Evolutionary conservation across 495 filamentous ascomycete genomes (phyloP), one percentile per base, ranked within the genome.

Genomic region (Aspergillus haitiensis): DNA sequence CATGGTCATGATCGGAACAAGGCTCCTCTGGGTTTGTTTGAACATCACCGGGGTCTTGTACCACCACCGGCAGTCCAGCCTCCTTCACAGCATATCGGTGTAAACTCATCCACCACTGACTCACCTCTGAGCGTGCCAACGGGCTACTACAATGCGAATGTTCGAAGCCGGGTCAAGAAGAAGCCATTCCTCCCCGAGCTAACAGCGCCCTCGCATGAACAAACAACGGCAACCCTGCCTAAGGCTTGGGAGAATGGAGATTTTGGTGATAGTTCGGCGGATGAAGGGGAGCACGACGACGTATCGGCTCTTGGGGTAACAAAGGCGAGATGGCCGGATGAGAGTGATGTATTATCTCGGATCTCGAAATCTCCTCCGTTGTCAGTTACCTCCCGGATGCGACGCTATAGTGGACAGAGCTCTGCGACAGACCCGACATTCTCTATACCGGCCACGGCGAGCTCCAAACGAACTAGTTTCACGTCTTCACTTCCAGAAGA

Each of bases 331-430:
- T 50, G 67, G 66, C 58, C 27, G 9, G 51, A 68, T 3, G 61
- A 67, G 9, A 37, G 57, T 11, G 67, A 70, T 36, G 46, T 59
- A 34, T 67, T 72, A 15, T 63, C 58, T 9, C 63, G 59, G 7
- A 61, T 69, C 13, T 67, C 72, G n/a, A 74, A 69, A 65, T 77
- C 75, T 1, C 71, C 75, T 7, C 74, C 75, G 10, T 62, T 79
- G 18, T 75, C 76, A 0, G 68, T 77, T 5, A 79, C 76, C 0
- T 74, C 75, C 10, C 70, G 73, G n/a, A 79, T 79, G 76, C 74
- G 76, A n/a, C 71, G 70, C 11, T 62, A 64, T 52, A 79, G 76
- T 40, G 50, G 58, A 6, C 75, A 78, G 56, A 77, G 72, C 52
- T 66, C 61, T 11, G 52, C 59, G 9, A 71, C 70, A 9, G 71